Conservation (phyloP, 441 rosid genomes). For the Euphorbia schlechtendalii region DNA sequence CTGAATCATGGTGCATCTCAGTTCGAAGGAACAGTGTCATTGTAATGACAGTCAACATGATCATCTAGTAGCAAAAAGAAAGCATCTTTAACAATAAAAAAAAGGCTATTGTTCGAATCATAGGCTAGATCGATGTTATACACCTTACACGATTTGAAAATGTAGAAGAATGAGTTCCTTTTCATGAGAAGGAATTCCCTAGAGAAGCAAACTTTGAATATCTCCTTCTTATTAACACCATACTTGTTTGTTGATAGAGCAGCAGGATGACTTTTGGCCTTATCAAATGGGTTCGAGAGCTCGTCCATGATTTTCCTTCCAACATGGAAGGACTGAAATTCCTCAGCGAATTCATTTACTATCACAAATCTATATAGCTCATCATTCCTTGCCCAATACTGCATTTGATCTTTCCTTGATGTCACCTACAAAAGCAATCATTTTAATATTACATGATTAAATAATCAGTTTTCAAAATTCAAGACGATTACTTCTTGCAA, state of each 20-base stretch:
- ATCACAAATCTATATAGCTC: conserved; percentile 55
- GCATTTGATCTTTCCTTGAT: conserved; percentile 82
- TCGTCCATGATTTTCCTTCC: conserved; percentile 52
- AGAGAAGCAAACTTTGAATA: conserved; percentile 53
- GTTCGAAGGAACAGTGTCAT: conserved; percentile 68
- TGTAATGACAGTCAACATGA: conserved; percentile 30
- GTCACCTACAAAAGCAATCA: conserved; percentile 69
- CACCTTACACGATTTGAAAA: conserved; percentile 66
- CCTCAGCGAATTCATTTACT: conserved; percentile 58
- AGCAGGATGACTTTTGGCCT: conserved; percentile 60
- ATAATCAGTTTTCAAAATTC: background rate
- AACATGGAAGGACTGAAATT: conserved; percentile 61
- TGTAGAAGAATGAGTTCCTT: conserved; percentile 78
- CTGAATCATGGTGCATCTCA: conserved; percentile 48
- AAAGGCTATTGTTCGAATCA: background rate
- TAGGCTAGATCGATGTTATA: background rate
- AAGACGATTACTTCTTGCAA: conserved; percentile 53
- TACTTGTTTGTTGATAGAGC: conserved; percentile 59
- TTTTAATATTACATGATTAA: background rate
- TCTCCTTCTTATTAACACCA: conserved; percentile 54
- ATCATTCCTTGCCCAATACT: conserved; percentile 57
- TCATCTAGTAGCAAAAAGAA: conserved; percentile 25
- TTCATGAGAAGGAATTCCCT: conserved; percentile 79
- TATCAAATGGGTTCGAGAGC: conserved; percentile 55
- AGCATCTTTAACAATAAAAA: background rate